Evolutionary conservation across 2,329 filamentous ascomycete species (phyloP).

Genomic region (Sporothrix curviconia): DNA sequence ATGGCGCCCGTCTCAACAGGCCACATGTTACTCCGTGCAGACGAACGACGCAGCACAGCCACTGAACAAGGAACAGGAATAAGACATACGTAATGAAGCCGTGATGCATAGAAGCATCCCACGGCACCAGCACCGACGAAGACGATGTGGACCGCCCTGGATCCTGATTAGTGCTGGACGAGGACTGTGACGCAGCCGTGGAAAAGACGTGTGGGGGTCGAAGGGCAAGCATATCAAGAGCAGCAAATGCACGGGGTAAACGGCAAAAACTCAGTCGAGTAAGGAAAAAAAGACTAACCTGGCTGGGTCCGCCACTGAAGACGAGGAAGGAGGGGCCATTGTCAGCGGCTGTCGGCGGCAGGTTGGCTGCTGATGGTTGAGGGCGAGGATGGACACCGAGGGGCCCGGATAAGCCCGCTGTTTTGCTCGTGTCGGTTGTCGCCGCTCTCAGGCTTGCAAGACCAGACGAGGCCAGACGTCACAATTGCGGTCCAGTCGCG

Average conservation of each 20-base stretch:
- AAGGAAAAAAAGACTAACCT: constrained; percentile 6
- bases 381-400: neutral
- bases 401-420: neutral
- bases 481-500: neutral
- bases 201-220: neutral
- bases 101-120: constrained; percentile 65
- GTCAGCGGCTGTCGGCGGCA: constrained; percentile 1
- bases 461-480: neutral
- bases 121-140: constrained; percentile 67
- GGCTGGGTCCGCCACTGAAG: constrained; percentile 10
- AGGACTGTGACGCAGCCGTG: neutral
- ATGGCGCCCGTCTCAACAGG: too few relatives aligned
- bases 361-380: neutral
- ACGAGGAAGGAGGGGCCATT: constrained; percentile 12
- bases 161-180: constrained; percentile 5
- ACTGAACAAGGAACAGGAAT: neutral
- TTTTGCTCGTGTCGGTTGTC: neutral
- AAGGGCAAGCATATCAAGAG: neutral
- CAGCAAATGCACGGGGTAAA: neutral
- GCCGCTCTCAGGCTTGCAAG: neutral
- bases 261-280: too few relatives aligned
- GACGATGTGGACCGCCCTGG: constrained; percentile 49
- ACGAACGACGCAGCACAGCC: too few relatives aligned
- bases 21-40: too few relatives aligned
- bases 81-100: constrained; percentile 50